A percentile compares a stretch with the other conserved stretches of the same genome.
Evolutionary conservation across 1,284 basidiomycete genomes (phyloP).

Genomic region (Malassezia psittaci): DNA sequence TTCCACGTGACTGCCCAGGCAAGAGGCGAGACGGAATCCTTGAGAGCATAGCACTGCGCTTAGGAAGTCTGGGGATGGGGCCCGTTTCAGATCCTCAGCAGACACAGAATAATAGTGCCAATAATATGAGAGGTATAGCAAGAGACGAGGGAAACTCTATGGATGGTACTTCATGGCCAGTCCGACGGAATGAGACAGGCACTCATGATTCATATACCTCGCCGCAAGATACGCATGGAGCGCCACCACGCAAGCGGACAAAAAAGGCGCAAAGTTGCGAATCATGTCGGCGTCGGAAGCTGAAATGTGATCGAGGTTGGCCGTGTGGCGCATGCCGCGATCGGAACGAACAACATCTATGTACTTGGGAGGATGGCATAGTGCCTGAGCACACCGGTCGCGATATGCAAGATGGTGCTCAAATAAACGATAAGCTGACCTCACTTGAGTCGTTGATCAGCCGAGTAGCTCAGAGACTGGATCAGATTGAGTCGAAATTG

Average conservation of each 20-base stretch:
- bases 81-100: too few relatives aligned
- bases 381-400: constrained; percentile 29
- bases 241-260: constrained; percentile 23
- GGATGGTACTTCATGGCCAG: too few relatives aligned
- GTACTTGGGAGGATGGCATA: constrained; percentile 37
- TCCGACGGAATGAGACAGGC: too few relatives aligned
- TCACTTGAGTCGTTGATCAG: constrained; percentile 29
- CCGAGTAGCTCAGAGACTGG: constrained; percentile 22
- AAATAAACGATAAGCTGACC: constrained; percentile 26
- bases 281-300: constrained; percentile 33
- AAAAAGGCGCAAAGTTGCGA: constrained; percentile 42
- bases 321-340: constrained; percentile 45
- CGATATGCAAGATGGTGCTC: constrained; percentile 19
- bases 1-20: too few relatives aligned
- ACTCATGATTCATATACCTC: too few relatives aligned
- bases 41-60: too few relatives aligned
- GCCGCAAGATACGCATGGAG: too few relatives aligned
- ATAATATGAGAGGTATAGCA: too few relatives aligned
- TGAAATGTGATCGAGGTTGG: constrained; percentile 37
- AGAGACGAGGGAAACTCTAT: too few relatives aligned
- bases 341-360: constrained; percentile 35
- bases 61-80: too few relatives aligned
- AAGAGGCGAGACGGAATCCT: too few relatives aligned
- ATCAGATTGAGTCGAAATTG: not conserved
- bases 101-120: too few relatives aligned